Base-by-base conservation (phyloP, 352 stramenopile genomes). In the Globisporangium rhizosaccharum region DNA sequence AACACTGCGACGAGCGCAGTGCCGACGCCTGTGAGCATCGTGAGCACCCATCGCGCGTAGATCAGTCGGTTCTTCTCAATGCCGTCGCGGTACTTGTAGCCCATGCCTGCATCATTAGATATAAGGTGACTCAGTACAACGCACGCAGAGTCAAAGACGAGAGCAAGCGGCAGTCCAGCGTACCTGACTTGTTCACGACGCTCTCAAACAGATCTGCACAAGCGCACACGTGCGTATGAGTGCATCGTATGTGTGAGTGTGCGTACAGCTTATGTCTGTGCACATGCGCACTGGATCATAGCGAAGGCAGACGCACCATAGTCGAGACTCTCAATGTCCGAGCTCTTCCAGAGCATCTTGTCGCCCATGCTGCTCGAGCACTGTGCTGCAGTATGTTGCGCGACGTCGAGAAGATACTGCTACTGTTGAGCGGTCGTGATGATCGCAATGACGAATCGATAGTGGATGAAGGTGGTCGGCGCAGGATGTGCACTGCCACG, bases 121-220 rank as follows among this genome's bases (percentile, higher is more conserved):
- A n/a, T n/a, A n/a, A n/a, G n/a, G 30, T 7, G 30, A 7, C 30
- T 36, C 30, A 36, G 30, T 36, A 36, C 30, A 36, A n/a, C n/a
- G n/a, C n/a, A 7, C 30, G 30, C 30, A 36, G 25, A 44, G 14
- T 52, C 5, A 33, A 53, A 23, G 14, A 56, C 39, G 17, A 51
- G 28, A 9, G 10, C 15, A 20, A 17, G 30, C 18, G 53, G 28
- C 55, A 56, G n/a, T 7, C 2, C 30, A 36, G 37, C 66, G 30
- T 59, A 72, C 67, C 68, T 8, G 78, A 87, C 55, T 91, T 90
- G 76, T 94, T 92, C 45, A 92, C 85, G n/a, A 94, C 81, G 55
- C 82, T 92, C 62, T 94, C 85, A 56, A 94, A 94, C 23, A 89
- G 61, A 64, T 94, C 85, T 94, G 57, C 15, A n/a, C n/a, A n/a